phyloP scores from a whole-genome alignment of 2,329 filamentous ascomycete species.

The Diaporthe capsici region DNA sequence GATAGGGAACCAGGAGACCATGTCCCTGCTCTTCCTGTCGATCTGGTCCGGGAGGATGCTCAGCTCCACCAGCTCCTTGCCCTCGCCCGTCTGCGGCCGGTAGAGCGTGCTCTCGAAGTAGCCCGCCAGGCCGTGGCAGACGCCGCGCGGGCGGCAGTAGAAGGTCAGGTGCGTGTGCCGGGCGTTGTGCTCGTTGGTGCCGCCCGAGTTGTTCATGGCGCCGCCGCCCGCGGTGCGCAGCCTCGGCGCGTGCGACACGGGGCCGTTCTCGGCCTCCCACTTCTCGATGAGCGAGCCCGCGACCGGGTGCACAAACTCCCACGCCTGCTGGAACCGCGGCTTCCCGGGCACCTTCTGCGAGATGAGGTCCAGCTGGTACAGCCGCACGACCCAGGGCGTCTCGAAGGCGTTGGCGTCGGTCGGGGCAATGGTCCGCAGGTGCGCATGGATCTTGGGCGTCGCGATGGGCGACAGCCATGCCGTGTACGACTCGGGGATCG shows the following conservation, averaged over 20 bases:
- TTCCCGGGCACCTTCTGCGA: slow-evolving; percentile 73
- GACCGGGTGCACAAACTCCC: slow-evolving; percentile 86
- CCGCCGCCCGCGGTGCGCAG: slow-evolving; percentile 77
- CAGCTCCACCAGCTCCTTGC: slow-evolving; percentile 78
- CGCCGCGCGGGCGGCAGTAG: slow-evolving; percentile 81
- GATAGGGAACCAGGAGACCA: slow-evolving; percentile 99
- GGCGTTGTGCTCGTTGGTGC: slow-evolving; percentile 92
- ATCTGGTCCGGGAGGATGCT: slow-evolving; percentile 95
- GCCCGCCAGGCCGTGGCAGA: slow-evolving; percentile 90
- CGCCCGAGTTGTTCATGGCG: slow-evolving; percentile 80
- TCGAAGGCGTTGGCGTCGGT: slow-evolving; percentile 83
- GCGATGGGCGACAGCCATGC: slow-evolving; percentile 94
- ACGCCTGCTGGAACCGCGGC: slow-evolving; percentile 79
- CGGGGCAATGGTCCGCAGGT: slow-evolving; percentile 75
- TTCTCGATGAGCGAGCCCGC: slow-evolving; percentile 56
- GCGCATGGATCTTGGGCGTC: slow-evolving; percentile 86
- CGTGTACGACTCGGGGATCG: slow-evolving; percentile 93
- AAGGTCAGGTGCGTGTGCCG: slow-evolving; percentile 86
- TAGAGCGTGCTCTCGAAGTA: slow-evolving; percentile 99
- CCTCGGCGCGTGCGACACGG: slow-evolving; percentile 65
- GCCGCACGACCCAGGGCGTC: slow-evolving; percentile 94
- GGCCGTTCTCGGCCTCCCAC: slow-evolving; percentile 61
- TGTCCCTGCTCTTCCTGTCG: slow-evolving; percentile 92
- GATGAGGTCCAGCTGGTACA: slow-evolving; percentile 91
- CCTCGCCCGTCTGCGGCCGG: slow-evolving; percentile 60